These are phyloP conservation scores for Myrica gale DNA, from an alignment of 306 rosid species.

Conservation along the genomic window DNA sequence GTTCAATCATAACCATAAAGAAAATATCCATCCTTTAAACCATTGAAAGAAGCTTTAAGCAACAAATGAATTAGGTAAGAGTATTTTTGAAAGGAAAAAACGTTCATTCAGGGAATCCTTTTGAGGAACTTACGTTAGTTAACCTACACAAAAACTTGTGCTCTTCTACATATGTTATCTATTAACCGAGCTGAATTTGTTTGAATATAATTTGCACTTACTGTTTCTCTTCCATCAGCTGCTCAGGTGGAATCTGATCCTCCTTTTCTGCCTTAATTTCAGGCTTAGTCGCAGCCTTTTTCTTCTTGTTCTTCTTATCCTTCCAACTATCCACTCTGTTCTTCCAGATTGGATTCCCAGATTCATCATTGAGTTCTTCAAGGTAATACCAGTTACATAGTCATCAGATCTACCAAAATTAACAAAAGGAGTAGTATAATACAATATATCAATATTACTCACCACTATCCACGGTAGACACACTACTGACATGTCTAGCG, in stretches of 20 bases:
- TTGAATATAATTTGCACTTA: constrained; percentile 32
- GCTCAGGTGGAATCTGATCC: constrained; percentile 65
- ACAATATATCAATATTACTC: constrained; percentile 24
- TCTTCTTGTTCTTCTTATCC: constrained; percentile 90
- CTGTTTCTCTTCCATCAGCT: constrained; percentile 78
- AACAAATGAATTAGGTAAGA: not conserved
- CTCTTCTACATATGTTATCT: not conserved
- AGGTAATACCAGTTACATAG: constrained; percentile 31
- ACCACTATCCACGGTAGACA: constrained; percentile 92
- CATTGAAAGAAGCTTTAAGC: not conserved
- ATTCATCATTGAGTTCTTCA: constrained; percentile 77
- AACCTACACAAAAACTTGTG: not conserved
- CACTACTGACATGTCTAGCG: constrained; percentile 87
- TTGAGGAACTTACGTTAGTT: not conserved
- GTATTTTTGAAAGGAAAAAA: not conserved
- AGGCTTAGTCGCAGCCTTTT: constrained; percentile 51
- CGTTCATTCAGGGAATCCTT: not conserved
- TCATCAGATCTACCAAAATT: constrained; percentile 9
- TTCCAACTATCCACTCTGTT: constrained; percentile 98
- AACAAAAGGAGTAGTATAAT: constrained; percentile 13
- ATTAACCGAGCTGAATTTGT: not conserved
- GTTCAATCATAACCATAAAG: not conserved
- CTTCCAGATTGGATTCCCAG: constrained; percentile 98
- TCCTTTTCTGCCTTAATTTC: constrained; percentile 55
- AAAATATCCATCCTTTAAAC: not conserved